Evolutionary conservation across 306 rosid species (phyloP), one percentile per base, ranked within the genome.

Genomic region (Cicer yamashitae): DNA sequence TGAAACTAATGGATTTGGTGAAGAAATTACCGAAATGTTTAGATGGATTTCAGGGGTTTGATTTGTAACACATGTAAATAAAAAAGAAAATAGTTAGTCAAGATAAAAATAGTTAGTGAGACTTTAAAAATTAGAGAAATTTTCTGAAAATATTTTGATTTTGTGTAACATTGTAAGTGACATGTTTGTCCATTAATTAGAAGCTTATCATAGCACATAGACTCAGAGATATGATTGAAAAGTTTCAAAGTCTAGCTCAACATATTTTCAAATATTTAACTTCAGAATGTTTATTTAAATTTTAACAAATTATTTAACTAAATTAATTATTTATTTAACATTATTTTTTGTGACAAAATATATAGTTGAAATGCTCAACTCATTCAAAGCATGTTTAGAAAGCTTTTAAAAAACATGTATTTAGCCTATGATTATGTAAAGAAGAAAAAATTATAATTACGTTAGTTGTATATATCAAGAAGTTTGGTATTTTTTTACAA

Each of bases 21-120:
- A 88, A 46, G 97, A 94, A 83, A 87, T 94, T 5, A 82, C 89
- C 18, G 97, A 94, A 65, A 40, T 85, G 57, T 94, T 94, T 54
- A 86, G 94, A 15, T 94, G 98, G 98, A 79, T 90, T 1, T 89
- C 96, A 38, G 91, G 89, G 83, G 87, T 91, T 85, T 91, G 73
- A 56, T 30, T 30, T 30, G 34, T 25, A 25, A 30, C 37, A 30
- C 0, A 30, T 30, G 61, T 54, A 18, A 17, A 15, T 54, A 54
- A 54, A 15, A 5, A 56, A 56, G 1, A 20, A 60, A 34, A 60
- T 60, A 60, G 67, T 59, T 59, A 59, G 10, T 57, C 10, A 20
- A 2, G 14, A 57, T 7, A 41, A 41, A 41, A 13, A 60, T 60
- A 60, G 45, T 59, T 59, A 59, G 5, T 12, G 14, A 7, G 65